Conservation (phyloP, 441 rosid genomes). For the Croton setiger region DNA sequence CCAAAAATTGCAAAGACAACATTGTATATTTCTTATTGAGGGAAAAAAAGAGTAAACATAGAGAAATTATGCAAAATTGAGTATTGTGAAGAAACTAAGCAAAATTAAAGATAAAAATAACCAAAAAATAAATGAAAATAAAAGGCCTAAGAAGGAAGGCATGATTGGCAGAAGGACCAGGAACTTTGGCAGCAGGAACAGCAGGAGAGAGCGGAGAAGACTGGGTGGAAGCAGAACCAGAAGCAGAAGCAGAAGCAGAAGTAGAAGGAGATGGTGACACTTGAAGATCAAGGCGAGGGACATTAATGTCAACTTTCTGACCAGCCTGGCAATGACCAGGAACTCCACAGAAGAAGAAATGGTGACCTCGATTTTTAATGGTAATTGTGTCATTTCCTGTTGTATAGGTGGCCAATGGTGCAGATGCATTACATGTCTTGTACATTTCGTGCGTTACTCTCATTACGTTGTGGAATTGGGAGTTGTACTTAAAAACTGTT, state of each 20-base stretch:
- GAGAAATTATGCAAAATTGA: neutral
- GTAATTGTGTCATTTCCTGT: slow-evolving; percentile 82
- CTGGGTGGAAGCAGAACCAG: slow-evolving; percentile 27
- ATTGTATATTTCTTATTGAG: no score
- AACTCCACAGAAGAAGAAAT: slow-evolving; percentile 80
- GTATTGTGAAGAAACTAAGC: neutral
- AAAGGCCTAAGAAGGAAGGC: slow-evolving; percentile 28
- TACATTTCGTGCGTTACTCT: slow-evolving; percentile 73
- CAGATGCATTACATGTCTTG: slow-evolving; percentile 63
- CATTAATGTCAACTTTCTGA: slow-evolving; percentile 84
- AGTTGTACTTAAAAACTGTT: slow-evolving; percentile 69
- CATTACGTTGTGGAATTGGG: slow-evolving; percentile 90
- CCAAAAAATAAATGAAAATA: neutral
- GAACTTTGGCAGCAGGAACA: slow-evolving; percentile 43
- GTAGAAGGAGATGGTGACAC: slow-evolving; percentile 42
- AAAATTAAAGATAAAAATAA: slow-evolving; percentile 14
- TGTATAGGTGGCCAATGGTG: slow-evolving; percentile 70
- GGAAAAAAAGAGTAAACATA: neutral
- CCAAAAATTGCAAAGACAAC: no score
- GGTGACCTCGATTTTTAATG: slow-evolving; percentile 69
- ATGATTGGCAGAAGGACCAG: slow-evolving; percentile 41
- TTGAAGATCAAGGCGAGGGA: slow-evolving; percentile 28
- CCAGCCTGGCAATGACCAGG: slow-evolving; percentile 89
- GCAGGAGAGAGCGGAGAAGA: slow-evolving; percentile 29
- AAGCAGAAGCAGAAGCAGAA: slow-evolving; percentile 31